phyloP scores from a whole-genome alignment of 2,329 filamentous ascomycete genomes.

The Exserohilum rostratum region DNA sequence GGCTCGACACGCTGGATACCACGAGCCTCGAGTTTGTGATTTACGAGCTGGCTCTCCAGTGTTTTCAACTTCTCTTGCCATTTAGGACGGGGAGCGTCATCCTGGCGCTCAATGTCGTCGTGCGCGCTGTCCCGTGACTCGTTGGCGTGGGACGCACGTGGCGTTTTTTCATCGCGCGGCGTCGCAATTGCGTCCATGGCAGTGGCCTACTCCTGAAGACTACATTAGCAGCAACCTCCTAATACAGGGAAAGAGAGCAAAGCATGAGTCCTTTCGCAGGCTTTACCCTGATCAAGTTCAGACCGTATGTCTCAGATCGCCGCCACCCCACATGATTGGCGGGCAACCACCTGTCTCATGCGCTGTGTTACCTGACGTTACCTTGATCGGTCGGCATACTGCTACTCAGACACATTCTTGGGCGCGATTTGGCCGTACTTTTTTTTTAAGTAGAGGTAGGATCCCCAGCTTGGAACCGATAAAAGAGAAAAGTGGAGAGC shows the following conservation, averaged over 20 bases:
- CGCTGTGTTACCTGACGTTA: constrained; percentile 40
- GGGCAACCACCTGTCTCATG: constrained; percentile 49
- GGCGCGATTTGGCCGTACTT: constrained; percentile 36
- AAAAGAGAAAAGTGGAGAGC: neutral
- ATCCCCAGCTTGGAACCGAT: neutral
- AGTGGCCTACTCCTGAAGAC: constrained; percentile 29
- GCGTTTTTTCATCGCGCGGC: constrained; percentile 20
- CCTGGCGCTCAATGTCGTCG: neutral
- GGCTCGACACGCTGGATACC: constrained; percentile 65
- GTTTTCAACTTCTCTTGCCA: constrained; percentile 31
- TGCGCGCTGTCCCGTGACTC: constrained; percentile 10
- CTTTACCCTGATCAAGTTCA: constrained; percentile 61
- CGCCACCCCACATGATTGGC: constrained; percentile 1
- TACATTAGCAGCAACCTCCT: constrained; percentile 39
- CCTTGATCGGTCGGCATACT: constrained; percentile 46
- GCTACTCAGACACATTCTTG: constrained; percentile 42
- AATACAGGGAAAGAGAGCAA: constrained; percentile 30
- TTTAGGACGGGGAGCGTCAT: constrained; percentile 9
- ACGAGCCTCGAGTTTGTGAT: constrained; percentile 64
- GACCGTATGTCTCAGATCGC: constrained; percentile 61
- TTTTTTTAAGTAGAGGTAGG: neutral
- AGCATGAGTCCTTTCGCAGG: constrained; percentile 62
- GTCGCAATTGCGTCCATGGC: constrained; percentile 26
- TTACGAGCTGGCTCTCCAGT: constrained; percentile 52
- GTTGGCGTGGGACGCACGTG: constrained; percentile 30